Evolutionary conservation across 306 rosid species (phyloP).

Genomic region (Glycyrrhiza uralensis): DNA sequence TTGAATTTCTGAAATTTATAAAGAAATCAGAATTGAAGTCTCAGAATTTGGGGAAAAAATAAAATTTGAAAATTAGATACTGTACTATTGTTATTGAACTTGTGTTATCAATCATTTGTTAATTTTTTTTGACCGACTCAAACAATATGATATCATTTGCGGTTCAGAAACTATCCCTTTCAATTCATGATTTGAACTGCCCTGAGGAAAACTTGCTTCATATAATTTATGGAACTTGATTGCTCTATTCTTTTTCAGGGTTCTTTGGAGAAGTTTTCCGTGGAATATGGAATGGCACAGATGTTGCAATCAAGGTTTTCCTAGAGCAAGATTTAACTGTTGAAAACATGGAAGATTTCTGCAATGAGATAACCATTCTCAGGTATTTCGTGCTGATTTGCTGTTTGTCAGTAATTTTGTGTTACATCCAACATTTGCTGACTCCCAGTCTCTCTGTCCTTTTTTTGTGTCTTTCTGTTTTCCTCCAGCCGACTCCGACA

Average conservation of each 20-base stretch:
- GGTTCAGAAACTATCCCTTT: constrained; percentile 18
- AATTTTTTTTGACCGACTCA: not conserved
- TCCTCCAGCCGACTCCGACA: constrained; percentile 89
- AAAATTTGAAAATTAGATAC: constrained; percentile 2
- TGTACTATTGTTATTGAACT: not conserved
- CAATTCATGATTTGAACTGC: constrained; percentile 7
- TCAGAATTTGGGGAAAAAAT: not conserved
- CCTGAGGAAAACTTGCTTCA: not conserved
- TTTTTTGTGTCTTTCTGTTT: not conserved
- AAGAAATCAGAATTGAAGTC: not conserved
- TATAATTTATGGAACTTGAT: constrained; percentile 8
- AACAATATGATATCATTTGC: not conserved
- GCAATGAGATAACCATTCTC: constrained; percentile 95
- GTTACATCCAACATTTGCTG: constrained; percentile 32
- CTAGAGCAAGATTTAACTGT: constrained; percentile 91
- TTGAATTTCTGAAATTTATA: not conserved
- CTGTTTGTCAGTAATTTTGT: not conserved
- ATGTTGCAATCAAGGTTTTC: constrained; percentile 95
- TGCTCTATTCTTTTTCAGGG: constrained; percentile 48
- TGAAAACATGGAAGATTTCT: constrained; percentile 96
- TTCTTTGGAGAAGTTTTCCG: constrained; percentile 98
- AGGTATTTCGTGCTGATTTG: constrained; percentile 49
- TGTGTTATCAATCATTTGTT: not conserved
- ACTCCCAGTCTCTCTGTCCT: constrained; percentile 15
- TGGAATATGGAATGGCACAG: constrained; percentile 95